These are phyloP conservation scores for Fusarium stilboides DNA, from an alignment of 2,329 filamentous ascomycete species.

Conservation along the genomic window DNA sequence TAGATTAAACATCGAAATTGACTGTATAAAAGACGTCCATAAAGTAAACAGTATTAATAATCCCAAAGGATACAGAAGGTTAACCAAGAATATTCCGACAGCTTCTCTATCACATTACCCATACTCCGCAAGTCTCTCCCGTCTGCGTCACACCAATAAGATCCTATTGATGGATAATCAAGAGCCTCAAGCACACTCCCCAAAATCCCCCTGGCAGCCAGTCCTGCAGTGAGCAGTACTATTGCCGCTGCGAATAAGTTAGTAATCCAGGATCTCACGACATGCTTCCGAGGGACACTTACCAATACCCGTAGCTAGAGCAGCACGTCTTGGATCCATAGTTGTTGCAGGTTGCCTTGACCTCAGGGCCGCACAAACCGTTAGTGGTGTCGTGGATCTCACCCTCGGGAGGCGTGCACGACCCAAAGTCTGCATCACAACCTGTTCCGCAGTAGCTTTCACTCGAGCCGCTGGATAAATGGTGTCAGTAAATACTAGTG, in stretches of 20 bases:
- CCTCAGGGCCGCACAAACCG: slow-evolving; percentile 54
- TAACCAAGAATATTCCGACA: slow-evolving; percentile 16
- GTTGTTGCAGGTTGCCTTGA: slow-evolving; percentile 53
- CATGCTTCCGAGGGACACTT: slow-evolving; percentile 20
- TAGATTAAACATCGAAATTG: slow-evolving; percentile 2
- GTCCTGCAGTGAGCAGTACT: slow-evolving; percentile 50
- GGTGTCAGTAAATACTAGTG: slow-evolving; percentile 18
- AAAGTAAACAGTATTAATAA: neutral
- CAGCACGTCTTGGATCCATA: slow-evolving; percentile 56
- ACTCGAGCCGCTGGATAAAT: slow-evolving; percentile 51
- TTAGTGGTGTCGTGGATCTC: slow-evolving; percentile 54
- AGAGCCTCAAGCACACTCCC: slow-evolving; percentile 50
- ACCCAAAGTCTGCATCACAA: slow-evolving; percentile 56
- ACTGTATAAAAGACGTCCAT: neutral
- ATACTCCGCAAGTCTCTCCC: slow-evolving; percentile 24
- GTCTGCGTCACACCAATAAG: neutral
- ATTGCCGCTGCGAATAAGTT: slow-evolving; percentile 47
- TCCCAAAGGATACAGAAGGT: slow-evolving; percentile 15
- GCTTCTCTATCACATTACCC: slow-evolving; percentile 7
- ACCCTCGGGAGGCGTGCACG: slow-evolving; percentile 48
- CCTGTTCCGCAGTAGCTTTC: slow-evolving; percentile 56
- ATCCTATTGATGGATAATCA: slow-evolving; percentile 6
- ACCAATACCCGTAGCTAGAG: slow-evolving; percentile 56
- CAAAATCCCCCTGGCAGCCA: slow-evolving; percentile 55
- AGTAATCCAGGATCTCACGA: slow-evolving; percentile 14